Percentiles rank a stretch among this genome's conserved stretches.
Conservation (phyloP, 192 early-diverging fungal species). For the Backusella luteola region DNA sequence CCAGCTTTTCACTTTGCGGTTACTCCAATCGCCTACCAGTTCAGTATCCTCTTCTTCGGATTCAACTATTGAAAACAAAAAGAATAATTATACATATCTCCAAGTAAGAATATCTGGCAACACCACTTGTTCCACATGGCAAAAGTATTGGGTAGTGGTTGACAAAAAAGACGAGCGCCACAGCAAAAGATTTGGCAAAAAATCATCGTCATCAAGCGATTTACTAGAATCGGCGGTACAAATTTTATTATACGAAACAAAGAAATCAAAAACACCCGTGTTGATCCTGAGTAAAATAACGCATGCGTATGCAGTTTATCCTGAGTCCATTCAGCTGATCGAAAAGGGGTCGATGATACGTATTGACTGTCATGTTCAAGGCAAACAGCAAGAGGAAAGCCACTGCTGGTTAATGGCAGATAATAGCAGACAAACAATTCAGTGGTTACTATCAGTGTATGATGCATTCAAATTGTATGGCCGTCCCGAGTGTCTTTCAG, state of each 20-base stretch:
- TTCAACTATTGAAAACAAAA: conserved; percentile 44
- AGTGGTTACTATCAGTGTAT: conserved; percentile 38
- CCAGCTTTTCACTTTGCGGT: conserved; percentile 67
- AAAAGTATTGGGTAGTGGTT: conserved; percentile 47
- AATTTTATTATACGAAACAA: conserved; percentile 47
- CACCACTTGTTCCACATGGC: conserved; percentile 36
- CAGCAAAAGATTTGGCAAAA: conserved; percentile 25
- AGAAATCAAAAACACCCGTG: conserved; percentile 50
- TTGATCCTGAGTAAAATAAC: conserved; percentile 47
- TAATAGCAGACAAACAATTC: conserved; percentile 26
- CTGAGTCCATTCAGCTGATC: conserved; percentile 38
- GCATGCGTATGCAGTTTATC: conserved; percentile 57
- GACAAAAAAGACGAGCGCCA: conserved; percentile 49
- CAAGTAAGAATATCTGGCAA: conserved; percentile 48
- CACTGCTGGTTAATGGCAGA: conserved; percentile 35
- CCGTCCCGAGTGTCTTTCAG: conserved; percentile 27
- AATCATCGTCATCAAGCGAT: neutral
- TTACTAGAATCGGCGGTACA: conserved; percentile 38
- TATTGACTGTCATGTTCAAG: conserved; percentile 35
- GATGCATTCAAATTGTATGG: conserved; percentile 47
- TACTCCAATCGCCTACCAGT: conserved; percentile 23
- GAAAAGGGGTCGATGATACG: conserved; percentile 36
- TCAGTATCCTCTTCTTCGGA: neutral
- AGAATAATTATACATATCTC: conserved; percentile 41
- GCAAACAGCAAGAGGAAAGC: neutral